Conservation (phyloP, 1,139 yeast genomes). For the Taphrina deformans region DNA sequence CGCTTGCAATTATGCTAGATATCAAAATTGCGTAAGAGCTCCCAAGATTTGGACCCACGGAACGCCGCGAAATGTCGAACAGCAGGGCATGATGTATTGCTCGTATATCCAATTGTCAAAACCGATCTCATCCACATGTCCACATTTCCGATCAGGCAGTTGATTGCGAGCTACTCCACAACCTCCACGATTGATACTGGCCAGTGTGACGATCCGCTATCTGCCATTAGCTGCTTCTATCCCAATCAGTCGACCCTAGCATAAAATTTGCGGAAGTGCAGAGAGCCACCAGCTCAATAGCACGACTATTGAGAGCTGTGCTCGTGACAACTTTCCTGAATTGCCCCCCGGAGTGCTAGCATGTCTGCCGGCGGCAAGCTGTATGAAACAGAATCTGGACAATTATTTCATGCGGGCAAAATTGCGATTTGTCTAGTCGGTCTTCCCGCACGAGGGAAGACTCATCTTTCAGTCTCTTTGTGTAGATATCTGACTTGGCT, state of each 20-base stretch:
- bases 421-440: constrained; percentile 88
- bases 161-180: neutral
- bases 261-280: too few relatives aligned
- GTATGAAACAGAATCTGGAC: constrained; percentile 85
- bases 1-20: neutral
- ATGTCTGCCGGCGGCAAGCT: constrained; percentile 48
- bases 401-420: constrained; percentile 92
- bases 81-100: too few relatives aligned
- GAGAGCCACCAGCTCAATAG: too few relatives aligned
- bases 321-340: too few relatives aligned
- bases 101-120: too few relatives aligned
- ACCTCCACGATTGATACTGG: too few relatives aligned
- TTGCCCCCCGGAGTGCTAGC: neutral
- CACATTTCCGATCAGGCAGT: neutral
- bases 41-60: too few relatives aligned
- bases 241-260: too few relatives aligned
- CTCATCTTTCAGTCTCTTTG: constrained; percentile 85
- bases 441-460: constrained; percentile 93
- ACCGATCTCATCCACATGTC: neutral
- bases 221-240: too few relatives aligned
- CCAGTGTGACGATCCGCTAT: too few relatives aligned
- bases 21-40: constrained; percentile 1
- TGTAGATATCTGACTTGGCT: constrained; percentile 89
- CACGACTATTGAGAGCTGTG: too few relatives aligned
- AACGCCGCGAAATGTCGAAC: too few relatives aligned